Conservation (phyloP, 164 flowering plant species). For the Dillenia turbinata region DNA sequence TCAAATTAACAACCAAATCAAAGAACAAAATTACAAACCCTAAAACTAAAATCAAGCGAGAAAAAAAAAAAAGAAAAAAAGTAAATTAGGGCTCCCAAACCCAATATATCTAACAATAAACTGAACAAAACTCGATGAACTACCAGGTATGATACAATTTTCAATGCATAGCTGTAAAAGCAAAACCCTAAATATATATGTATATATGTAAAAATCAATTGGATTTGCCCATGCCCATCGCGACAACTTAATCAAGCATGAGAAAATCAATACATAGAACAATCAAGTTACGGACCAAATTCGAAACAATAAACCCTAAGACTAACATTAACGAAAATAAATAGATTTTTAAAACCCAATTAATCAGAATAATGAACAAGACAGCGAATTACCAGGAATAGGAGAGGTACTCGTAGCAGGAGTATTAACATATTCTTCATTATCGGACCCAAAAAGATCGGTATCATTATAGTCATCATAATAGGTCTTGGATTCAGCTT, state of each 20-base stretch:
- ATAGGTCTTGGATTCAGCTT: conserved; percentile 3
- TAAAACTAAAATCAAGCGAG: not conserved
- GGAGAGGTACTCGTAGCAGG: conserved; percentile 52
- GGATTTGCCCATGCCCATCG: not conserved
- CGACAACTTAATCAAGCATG: not conserved
- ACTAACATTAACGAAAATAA: not conserved
- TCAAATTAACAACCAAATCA: no score
- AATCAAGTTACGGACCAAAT: not conserved
- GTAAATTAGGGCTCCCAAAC: not conserved
- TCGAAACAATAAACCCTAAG: not conserved
- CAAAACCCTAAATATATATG: not conserved
- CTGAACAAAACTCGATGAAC: not conserved
- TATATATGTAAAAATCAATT: not conserved
- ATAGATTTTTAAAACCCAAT: not conserved
- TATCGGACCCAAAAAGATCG: conserved; percentile 90
- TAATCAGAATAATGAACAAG: not conserved
- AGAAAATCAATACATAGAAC: not conserved
- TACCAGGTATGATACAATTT: not conserved
- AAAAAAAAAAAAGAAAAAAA: not conserved
- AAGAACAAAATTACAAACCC: not conserved
- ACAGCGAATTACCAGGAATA: conserved; percentile 55
- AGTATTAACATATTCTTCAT: conserved; percentile 70
- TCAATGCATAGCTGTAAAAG: not conserved
- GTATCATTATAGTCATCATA: conserved; percentile 32
- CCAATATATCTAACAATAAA: not conserved